Evolutionary conservation across 2,329 filamentous ascomycete species (phyloP), one percentile per base, ranked within the genome.

Genomic region (Clarireedia paspali): DNA sequence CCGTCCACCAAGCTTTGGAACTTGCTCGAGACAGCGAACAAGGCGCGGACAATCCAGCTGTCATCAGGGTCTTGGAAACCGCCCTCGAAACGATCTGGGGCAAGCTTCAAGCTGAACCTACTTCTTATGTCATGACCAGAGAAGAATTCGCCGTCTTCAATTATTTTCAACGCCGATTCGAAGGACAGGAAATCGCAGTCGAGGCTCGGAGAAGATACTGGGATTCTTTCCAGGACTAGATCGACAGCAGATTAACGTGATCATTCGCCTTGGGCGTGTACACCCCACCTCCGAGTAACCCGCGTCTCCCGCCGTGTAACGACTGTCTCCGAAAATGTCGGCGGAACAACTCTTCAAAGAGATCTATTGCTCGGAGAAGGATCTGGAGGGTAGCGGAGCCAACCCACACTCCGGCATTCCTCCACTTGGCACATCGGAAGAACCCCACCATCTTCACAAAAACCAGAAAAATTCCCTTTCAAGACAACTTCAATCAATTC

Each of bases 71-170:
- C 56, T 82, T 95, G 40, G 84, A 91, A 67, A 70, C 70, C 50
- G 84, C 81, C 30, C 74, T 90, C 50, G 67, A 72, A 1, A 75
- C 80, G 60, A 81, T 91, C 60, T 92, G 88, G 88, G 68, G 67
- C 45, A 84, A 82, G 63, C 78, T 95, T 56, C 73, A 84, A 64
- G 74, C 76, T 3, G 74, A 85, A 34, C 87, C 87, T 1, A 72
- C 80, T 50, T 75, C 76, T n/a, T 95, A 92, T 70, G 71, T 94
- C 61, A 83, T 95, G 75, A 83, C 76, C 36, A 76, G 79, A 60
- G 83, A 89, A 70, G 89, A 95, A 72, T 95, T 94, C 66, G 83
- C 88, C 54, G 78, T 95, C 58, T 91, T 95, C 81, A 95, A 94
- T 75, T 92, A 86, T 71, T 92, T 87, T 70, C 85, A 88, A 60